Conservation (phyloP, 2,329 filamentous ascomycete genomes). For the Trichoderma cornu-damae region DNA sequence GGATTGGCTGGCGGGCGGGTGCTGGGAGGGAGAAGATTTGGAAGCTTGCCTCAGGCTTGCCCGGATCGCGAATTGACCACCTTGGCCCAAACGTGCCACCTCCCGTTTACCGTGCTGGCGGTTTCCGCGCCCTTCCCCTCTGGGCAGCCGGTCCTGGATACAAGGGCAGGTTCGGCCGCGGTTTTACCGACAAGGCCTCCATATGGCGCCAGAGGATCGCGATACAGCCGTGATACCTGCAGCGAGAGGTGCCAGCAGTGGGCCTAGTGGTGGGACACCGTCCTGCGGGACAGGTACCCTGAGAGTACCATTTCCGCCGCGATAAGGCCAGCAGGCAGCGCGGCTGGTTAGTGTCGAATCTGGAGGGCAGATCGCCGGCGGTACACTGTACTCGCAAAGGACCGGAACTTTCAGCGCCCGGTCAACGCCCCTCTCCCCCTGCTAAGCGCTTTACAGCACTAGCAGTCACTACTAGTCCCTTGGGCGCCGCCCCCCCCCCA, state of each 20-base stretch:
- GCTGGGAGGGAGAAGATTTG: background rate
- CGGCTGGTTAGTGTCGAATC: constrained; percentile 13
- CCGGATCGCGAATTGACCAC: constrained; percentile 21
- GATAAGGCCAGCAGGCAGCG: constrained; percentile 10
- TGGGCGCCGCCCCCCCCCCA: constrained; percentile 11
- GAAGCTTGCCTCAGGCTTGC: background rate
- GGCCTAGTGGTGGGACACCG: background rate
- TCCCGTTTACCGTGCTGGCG: too few species aligned
- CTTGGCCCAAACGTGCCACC: constrained; percentile 14
- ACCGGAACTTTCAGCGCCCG: too few species aligned
- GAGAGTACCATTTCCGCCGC: constrained; percentile 1
- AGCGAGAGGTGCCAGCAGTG: constrained; percentile 13
- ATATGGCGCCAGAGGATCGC: constrained; percentile 10
- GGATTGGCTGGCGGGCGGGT: background rate
- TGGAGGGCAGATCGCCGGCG: background rate
- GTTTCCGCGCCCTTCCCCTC: background rate
- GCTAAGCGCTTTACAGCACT: constrained; percentile 6
- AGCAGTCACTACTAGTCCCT: too few species aligned
- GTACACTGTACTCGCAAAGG: constrained; percentile 16
- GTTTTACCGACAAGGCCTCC: constrained; percentile 19
- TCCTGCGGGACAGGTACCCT: constrained; percentile 6
- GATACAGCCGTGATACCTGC: constrained; percentile 18
- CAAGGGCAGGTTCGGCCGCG: constrained; percentile 2
- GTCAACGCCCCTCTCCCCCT: constrained; percentile 9
- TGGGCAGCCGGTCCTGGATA: constrained; percentile 3